Percentiles rank a stretch among this genome's conserved stretches.
Evolutionary conservation across 1,284 basidiomycete genomes (phyloP).

Genomic region (Irpex sp.): DNA sequence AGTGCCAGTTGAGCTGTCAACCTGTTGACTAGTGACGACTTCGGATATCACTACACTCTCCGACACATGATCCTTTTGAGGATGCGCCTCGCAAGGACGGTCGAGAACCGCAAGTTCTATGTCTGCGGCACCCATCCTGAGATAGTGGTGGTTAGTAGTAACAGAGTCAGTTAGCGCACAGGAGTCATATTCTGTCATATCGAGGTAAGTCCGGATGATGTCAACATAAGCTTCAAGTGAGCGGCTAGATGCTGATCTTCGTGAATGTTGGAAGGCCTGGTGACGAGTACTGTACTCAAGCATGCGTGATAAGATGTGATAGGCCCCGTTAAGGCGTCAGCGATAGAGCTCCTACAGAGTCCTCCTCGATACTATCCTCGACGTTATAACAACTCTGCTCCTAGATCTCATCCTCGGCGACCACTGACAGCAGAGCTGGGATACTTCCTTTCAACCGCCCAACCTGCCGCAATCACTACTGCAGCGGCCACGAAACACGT

Average conservation of each 20-base stretch:
- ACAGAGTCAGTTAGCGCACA: background rate
- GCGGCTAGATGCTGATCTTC: background rate
- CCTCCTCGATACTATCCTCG: no score
- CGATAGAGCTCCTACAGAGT: no score
- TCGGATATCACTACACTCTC: no score
- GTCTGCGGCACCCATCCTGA: background rate
- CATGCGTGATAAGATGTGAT: no score
- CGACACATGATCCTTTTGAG: no score
- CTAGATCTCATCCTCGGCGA: background rate
- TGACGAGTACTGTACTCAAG: no score
- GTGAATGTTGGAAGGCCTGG: no score
- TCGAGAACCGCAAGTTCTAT: background rate
- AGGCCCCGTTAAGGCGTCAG: no score
- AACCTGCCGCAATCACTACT: constrained; percentile 22
- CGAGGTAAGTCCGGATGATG: background rate
- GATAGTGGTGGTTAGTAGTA: background rate
- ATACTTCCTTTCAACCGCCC: constrained; percentile 11
- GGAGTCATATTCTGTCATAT: background rate
- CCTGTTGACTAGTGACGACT: no score
- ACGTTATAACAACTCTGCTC: no score
- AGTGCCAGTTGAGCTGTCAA: no score
- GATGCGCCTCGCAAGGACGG: no score
- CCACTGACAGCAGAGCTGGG: background rate
- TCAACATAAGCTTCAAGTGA: background rate
- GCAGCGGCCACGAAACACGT: constrained; percentile 31